Conservation (phyloP, 2,329 filamentous ascomycete species). For the Beauveria asiatica region DNA sequence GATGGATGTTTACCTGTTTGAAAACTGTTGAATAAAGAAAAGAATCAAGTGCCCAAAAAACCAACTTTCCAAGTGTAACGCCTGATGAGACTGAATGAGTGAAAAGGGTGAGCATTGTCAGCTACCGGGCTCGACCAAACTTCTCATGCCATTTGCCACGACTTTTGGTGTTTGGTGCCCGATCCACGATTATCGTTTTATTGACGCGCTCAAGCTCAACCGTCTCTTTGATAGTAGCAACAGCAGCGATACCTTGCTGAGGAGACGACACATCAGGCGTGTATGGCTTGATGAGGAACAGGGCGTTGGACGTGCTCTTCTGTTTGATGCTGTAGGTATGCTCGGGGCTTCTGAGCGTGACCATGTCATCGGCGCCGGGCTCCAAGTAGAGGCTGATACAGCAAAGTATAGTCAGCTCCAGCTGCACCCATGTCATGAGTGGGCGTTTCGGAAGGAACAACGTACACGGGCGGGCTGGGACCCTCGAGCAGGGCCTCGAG, state of each 20-base stretch:
- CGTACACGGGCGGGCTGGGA: conserved; percentile 43
- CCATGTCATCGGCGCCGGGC: conserved; percentile 36
- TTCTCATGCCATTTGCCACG: conserved; percentile 54
- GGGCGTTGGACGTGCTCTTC: conserved; percentile 60
- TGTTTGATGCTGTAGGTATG: conserved; percentile 52
- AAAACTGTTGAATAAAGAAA: no score
- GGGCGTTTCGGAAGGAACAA: conserved; percentile 8
- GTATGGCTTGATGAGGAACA: conserved; percentile 43
- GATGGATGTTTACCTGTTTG: no score
- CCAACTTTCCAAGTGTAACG: no score
- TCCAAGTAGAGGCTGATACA: conserved; percentile 36
- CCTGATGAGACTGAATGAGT: not conserved
- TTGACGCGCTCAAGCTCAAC: conserved; percentile 51
- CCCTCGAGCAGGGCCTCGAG: conserved; percentile 48
- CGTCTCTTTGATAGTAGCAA: conserved; percentile 53
- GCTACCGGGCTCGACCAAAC: conserved; percentile 40
- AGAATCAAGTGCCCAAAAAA: no score
- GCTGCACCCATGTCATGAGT: not conserved
- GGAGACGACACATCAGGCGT: conserved; percentile 13
- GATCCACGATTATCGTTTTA: conserved; percentile 31
- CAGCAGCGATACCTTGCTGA: conserved; percentile 33
- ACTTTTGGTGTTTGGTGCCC: conserved; percentile 19
- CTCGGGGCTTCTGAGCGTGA: conserved; percentile 42
- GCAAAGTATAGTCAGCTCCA: not conserved
- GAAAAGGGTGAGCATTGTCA: not conserved